Evolutionary conservation across 1,284 basidiomycete species (phyloP).

Genomic region (Sparassis latifolia): DNA sequence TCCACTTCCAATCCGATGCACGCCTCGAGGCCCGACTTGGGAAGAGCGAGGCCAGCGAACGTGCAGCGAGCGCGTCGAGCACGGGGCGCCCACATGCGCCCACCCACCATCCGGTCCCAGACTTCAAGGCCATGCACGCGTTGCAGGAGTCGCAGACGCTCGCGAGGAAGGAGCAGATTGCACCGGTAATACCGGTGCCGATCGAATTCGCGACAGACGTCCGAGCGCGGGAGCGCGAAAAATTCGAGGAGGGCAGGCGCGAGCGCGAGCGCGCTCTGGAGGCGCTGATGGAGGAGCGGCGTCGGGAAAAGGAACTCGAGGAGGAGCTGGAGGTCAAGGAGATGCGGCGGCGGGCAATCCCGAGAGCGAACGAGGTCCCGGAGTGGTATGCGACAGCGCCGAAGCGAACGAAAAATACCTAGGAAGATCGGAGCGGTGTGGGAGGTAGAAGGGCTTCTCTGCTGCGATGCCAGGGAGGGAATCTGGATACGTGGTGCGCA

Average conservation of each 20-base stretch:
- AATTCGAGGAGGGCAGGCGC: constrained; percentile 51
- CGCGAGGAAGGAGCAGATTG: constrained; percentile 37
- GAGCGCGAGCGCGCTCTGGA: constrained; percentile 50
- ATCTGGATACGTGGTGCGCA: neutral
- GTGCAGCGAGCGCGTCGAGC: constrained; percentile 1
- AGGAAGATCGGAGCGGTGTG: constrained; percentile 3
- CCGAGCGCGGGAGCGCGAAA: constrained; percentile 52
- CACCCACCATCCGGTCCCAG: constrained; percentile 33
- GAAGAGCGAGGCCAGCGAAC: constrained; percentile 14
- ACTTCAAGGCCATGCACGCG: constrained; percentile 49
- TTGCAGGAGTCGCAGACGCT: constrained; percentile 37
- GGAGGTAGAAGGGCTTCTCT: neutral
- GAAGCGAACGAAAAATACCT: constrained; percentile 27
- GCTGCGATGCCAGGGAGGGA: neutral
- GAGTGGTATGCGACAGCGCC: constrained; percentile 67
- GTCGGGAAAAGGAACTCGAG: constrained; percentile 39
- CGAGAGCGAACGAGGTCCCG: constrained; percentile 65
- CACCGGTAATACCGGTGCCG: constrained; percentile 40
- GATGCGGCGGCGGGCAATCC: constrained; percentile 51
- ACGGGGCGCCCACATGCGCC: constrained; percentile 10
- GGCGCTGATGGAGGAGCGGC: constrained; percentile 33
- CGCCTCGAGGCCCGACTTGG: constrained; percentile 34
- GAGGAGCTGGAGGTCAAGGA: constrained; percentile 53
- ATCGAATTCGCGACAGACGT: constrained; percentile 46
- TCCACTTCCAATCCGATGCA: constrained; percentile 42